phyloP scores from a whole-genome alignment of 768 basidiomycete genomes.

The Russula virescens region DNA sequence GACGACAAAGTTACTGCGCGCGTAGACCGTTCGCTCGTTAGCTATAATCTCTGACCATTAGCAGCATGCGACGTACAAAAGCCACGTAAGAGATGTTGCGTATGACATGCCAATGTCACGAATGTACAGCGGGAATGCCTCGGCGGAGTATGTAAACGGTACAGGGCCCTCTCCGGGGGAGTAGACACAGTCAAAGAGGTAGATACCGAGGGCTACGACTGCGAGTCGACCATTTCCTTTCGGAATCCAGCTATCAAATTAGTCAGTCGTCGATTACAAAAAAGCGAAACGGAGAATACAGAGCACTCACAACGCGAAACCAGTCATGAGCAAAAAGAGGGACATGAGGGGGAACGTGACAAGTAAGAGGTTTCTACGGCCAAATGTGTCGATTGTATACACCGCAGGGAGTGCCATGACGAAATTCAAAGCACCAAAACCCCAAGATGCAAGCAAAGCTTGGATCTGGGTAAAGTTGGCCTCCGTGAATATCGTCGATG shows the following conservation, averaged over 20 bases:
- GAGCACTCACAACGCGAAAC: conserved; percentile 39
- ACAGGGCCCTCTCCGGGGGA: conserved; percentile 88
- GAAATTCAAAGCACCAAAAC: conserved; percentile 48
- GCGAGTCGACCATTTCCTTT: conserved; percentile 38
- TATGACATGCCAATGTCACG: conserved; percentile 76
- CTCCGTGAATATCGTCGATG: conserved; percentile 61
- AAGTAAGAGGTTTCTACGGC: conserved; percentile 51
- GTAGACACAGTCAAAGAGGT: conserved; percentile 61
- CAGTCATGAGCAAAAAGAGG: conserved; percentile 44
- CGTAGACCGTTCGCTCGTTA: neutral
- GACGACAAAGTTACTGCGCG: conserved; percentile 31
- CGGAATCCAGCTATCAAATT: conserved; percentile 39
- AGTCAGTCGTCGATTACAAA: neutral
- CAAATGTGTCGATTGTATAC: conserved; percentile 56
- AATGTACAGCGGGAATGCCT: conserved; percentile 82
- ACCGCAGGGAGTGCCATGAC: conserved; percentile 44
- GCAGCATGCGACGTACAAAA: conserved; percentile 31
- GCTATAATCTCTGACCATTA: neutral
- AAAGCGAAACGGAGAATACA: neutral
- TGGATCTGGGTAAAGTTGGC: conserved; percentile 52
- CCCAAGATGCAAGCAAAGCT: conserved; percentile 56
- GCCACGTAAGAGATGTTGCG: conserved; percentile 58
- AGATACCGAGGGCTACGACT: conserved; percentile 51
- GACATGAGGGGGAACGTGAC: conserved; percentile 52
- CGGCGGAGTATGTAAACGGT: conserved; percentile 87